Evolutionary conservation across 2,329 filamentous ascomycete species (phyloP), one percentile per base, ranked within the genome.

Genomic region (Monosporascus sp.): DNA sequence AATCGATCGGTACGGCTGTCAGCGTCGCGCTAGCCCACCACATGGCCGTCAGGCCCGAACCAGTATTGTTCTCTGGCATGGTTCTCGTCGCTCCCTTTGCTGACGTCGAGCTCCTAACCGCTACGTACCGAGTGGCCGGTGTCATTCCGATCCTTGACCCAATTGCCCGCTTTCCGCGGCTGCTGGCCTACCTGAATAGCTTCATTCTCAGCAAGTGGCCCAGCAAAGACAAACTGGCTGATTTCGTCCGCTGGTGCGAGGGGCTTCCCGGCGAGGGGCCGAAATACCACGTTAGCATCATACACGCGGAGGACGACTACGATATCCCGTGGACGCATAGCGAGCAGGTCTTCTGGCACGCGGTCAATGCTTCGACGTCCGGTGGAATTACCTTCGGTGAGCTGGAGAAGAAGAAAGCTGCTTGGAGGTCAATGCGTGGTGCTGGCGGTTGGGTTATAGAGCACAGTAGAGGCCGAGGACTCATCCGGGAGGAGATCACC

Each of bases 41-140:
- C 43, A 54, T 72, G 49, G 70, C 68, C 3, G 50, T 54, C 2
- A 52, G 51, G 20, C 45, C 59, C 5, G 58, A 65, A 1, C 75
- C 80, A 0, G 62, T 74, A 0, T 61, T 77, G 0, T 82, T 85
- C 57, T 72, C 78, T 1, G 82, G 82, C 2, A 73, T 74, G 3
- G 73, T 86, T 2, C 66, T 86, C 3, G 74, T 81, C 3, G 82
- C 81, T 0, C 75, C 81, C 0, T 85, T 86, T 55, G 72, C 76
- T 0, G 77, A 85, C 54, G 74, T 82, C 0, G 73, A 74, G 22
- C 74, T 72, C 0, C 64, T 86, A 16, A 78, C 79, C 0, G 72
- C 77, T 1, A 85, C 81, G 0, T 86, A 86, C 62, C 74, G 78
- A 3, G 67, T 86, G 4, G 81, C 74, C 0, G 80, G 81, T 1